Base-by-base conservation (phyloP, 1,284 basidiomycete species). In the Blastosporella zonata region DNA sequence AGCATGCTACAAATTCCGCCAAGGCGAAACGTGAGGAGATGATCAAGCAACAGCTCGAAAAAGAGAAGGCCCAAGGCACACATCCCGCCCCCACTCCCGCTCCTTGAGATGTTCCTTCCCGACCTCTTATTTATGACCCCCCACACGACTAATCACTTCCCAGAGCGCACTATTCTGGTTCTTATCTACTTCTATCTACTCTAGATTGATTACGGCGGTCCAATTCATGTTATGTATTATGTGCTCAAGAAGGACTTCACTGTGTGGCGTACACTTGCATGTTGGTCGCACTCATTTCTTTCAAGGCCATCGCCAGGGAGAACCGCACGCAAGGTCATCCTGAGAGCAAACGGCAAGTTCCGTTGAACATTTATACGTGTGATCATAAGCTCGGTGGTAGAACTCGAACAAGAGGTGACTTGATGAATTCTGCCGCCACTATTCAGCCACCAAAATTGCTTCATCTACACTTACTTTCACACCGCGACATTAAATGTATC, bases 21-120 rank as follows among this genome's bases (percentile, higher is more conserved):
- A 78, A 71, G 58, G 68, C 60, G 31, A 69, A 64, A 62, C 71
- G 60, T 48, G 67, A 64, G 53, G 66, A 69, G 55, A 69, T 67
- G 64, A 50, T 63, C 31, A 64, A 57, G 39, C 63, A 65, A 25
- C 53, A 58, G 35, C 27, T 46, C 10, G 54, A 59, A 38, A 60
- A 59, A 45, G 62, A 63, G 29, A 51, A 47, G 41, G 55, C 18
- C 3, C 43, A 46, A 5, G 39, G 29, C 12, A 31, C 47, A 15
- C 10, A 49, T 9, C 21, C 49, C 13, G 49, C 33, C 12, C 17
- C 28, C 15, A 47, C 39, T 17, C 31, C 49, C 2, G 15, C 41
- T 23, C 22, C 39, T 28, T 43, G 9, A 44, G 20, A 8, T 38
- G 2, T 17, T 20, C 18, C 6, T 15, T 13, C 15, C 20, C 3